Conservation (phyloP, 345 rosid species). For the Eucalyptus dawsonii region DNA sequence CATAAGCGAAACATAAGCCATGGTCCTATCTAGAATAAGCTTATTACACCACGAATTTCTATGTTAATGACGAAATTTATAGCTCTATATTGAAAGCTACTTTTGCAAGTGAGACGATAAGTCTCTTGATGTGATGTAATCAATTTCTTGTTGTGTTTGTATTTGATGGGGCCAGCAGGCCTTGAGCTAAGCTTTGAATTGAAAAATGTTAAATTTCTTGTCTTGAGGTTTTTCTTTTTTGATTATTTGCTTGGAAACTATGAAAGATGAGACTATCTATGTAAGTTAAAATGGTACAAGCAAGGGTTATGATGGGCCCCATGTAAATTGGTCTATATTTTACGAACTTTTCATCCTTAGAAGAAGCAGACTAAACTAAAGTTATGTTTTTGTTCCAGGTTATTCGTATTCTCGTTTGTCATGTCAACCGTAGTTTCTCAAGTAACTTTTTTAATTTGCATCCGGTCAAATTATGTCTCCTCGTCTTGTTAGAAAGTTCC, state of each 20-base stretch:
- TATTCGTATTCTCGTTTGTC: background rate
- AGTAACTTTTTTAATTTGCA: background rate
- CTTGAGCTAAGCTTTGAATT: background rate
- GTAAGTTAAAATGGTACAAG: background rate
- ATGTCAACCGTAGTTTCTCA: background rate
- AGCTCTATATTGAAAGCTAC: background rate
- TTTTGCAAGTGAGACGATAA: background rate
- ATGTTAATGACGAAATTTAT: background rate
- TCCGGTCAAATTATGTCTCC: background rate
- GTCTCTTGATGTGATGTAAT: background rate
- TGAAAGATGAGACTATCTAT: background rate
- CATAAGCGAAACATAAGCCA: background rate
- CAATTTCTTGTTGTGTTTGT: background rate
- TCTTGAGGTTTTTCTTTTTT: background rate
- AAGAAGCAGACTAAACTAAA: background rate
- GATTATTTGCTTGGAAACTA: background rate
- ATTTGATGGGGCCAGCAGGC: background rate
- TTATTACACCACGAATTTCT: background rate
- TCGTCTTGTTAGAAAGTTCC: background rate
- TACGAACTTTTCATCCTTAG: background rate
- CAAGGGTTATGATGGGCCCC: background rate
- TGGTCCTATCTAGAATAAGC: background rate
- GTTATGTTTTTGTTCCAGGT: background rate
- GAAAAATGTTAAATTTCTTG: background rate
- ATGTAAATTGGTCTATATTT: background rate